A percentile compares a stretch with the other conserved stretches of the same genome.
Evolutionary conservation across 2,329 filamentous ascomycete species (phyloP).

Genomic region (Aspergillus pseudotamarii): DNA sequence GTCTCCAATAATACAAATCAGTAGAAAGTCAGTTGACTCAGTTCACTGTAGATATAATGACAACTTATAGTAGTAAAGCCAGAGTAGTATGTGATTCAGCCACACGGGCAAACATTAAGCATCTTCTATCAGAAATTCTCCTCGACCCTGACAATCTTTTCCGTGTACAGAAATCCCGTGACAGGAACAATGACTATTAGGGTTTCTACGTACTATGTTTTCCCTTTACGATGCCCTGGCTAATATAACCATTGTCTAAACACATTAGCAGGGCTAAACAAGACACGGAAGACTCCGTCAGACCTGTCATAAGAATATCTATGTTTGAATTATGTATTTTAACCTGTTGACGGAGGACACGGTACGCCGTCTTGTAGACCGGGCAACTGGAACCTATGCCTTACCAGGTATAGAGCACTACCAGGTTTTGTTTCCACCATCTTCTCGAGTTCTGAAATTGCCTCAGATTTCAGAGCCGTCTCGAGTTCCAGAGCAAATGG

Average conservation of each 20-base stretch:
- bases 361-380: neutral
- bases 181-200: constrained; percentile 54
- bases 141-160: constrained; percentile 51
- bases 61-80: neutral
- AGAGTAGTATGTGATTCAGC: neutral
- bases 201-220: neutral
- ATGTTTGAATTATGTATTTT: neutral
- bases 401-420: constrained; percentile 16
- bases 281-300: neutral
- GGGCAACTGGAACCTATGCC: neutral
- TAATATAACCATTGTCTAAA: neutral
- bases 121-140: neutral
- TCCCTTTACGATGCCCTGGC: neutral
- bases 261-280: neutral
- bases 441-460: neutral
- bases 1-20: neutral
- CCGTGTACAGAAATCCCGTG: constrained; percentile 77
- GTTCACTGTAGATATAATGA: neutral
- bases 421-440: constrained; percentile 1
- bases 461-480: neutral
- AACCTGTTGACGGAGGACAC: neutral
- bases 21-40: neutral
- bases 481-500: constrained; percentile 31
- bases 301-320: neutral
- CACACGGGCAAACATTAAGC: no score